These are phyloP conservation scores for Candida jianshihensis DNA, from an alignment of 805 yeast genomes.

Conservation along the genomic window DNA sequence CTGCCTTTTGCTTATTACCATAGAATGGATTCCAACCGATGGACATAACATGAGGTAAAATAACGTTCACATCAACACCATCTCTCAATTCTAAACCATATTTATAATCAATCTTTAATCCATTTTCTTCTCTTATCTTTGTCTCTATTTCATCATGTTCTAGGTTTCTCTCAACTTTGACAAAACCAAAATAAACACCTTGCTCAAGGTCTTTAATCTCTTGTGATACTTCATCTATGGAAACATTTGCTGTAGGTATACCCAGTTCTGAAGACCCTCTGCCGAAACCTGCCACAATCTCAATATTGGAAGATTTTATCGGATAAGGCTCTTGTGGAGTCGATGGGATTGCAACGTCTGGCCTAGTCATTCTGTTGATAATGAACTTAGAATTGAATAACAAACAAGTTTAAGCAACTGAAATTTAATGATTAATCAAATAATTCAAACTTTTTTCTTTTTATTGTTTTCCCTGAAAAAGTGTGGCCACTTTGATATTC, in stretches of 20 bases:
- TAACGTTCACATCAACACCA: constrained; percentile 33
- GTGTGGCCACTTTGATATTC: too few relatives aligned
- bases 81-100: constrained; percentile 46
- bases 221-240: constrained; percentile 38
- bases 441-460: too few relatives aligned
- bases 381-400: neutral
- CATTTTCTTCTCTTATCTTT: constrained; percentile 22
- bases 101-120: constrained; percentile 44
- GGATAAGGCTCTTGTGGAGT: constrained; percentile 43
- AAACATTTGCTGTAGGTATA: constrained; percentile 91
- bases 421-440: too few relatives aligned
- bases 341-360: constrained; percentile 29
- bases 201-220: constrained; percentile 40
- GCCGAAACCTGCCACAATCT: constrained; percentile 80
- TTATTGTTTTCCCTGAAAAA: too few relatives aligned
- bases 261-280: constrained; percentile 93
- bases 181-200: constrained; percentile 91
- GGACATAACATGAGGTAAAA: constrained; percentile 87
- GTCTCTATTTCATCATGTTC: neutral
- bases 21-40: constrained; percentile 95
- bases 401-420: too few relatives aligned
- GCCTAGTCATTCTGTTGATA: constrained; percentile 16
- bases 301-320: constrained; percentile 34
- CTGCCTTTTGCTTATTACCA: constrained; percentile 71
- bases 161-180: constrained; percentile 25